These are phyloP conservation scores for Zelopaecilomyces penicillatus DNA, from an alignment of 2,329 filamentous ascomycete genomes.

Conservation along the genomic window DNA sequence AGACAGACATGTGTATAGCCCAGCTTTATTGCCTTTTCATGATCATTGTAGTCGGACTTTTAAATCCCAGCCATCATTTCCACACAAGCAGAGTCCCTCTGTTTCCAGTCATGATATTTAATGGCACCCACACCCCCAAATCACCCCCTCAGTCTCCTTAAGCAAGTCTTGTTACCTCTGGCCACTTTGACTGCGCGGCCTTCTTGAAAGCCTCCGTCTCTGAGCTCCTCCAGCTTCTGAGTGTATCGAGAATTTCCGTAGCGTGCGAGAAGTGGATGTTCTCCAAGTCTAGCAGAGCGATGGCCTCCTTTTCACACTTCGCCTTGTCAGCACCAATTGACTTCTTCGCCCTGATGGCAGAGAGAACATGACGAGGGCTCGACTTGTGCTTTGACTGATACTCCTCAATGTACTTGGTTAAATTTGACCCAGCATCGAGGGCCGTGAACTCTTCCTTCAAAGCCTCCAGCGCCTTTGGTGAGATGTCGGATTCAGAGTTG, in stretches of 20 bases:
- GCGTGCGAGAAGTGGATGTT: conserved; percentile 48
- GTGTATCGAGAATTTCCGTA: conserved; percentile 31
- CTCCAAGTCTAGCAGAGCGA: conserved; percentile 45
- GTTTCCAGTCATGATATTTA: not conserved
- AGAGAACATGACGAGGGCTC: conserved; percentile 54
- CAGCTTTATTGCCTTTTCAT: too few relatives aligned
- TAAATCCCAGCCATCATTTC: too few relatives aligned
- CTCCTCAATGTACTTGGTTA: conserved; percentile 57
- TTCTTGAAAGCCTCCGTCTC: conserved; percentile 41
- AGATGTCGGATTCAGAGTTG: conserved; percentile 47
- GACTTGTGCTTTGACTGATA: conserved; percentile 55
- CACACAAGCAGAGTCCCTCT: too few relatives aligned
- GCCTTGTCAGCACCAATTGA: conserved; percentile 49
- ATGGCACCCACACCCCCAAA: not conserved
- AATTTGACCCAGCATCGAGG: conserved; percentile 47
- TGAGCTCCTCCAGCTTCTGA: conserved; percentile 42
- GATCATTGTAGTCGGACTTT: too few relatives aligned
- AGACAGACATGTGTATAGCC: too few relatives aligned
- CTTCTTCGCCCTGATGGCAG: conserved; percentile 52
- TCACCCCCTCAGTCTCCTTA: conserved; percentile 12
- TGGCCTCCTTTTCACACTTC: conserved; percentile 53
- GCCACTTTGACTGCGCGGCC: conserved; percentile 42
- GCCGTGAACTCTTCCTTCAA: conserved; percentile 60
- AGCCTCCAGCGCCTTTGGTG: conserved; percentile 58
- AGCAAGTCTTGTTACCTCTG: conserved; percentile 38